A percentile compares a stretch with the other conserved stretches of the same genome.
phyloP scores from a whole-genome alignment of 2,329 filamentous ascomycete genomes.

The Pseudogymnoascus sp. region DNA sequence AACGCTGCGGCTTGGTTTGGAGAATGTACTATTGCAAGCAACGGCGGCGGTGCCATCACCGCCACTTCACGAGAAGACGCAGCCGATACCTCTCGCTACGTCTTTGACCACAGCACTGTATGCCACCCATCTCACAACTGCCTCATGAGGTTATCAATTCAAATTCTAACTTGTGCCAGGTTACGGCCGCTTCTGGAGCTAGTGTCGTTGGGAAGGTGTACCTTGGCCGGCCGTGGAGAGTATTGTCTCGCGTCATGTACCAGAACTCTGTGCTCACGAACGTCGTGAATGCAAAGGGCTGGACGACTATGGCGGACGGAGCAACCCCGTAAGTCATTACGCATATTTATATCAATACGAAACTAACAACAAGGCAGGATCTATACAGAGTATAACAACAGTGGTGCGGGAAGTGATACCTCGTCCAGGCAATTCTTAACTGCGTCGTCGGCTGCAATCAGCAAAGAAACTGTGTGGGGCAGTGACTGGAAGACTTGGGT shows the following conservation, averaged over 20 bases:
- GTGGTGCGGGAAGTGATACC: conserved; percentile 12
- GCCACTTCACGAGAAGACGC: conserved; percentile 33
- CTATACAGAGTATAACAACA: conserved; percentile 14
- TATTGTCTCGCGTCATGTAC: conserved; percentile 40
- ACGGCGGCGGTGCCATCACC: conserved; percentile 35
- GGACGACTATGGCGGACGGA: conserved; percentile 27
- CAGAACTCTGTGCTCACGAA: conserved; percentile 38
- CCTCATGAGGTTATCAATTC: conserved; percentile 20
- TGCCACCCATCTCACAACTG: conserved; percentile 29
- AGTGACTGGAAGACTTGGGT: conserved; percentile 10
- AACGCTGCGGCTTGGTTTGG: conserved; percentile 45
- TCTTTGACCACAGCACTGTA: conserved; percentile 44
- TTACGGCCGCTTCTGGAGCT: conserved; percentile 10
- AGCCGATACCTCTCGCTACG: conserved; percentile 36
- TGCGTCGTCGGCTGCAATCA: conserved; percentile 11
- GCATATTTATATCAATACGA: no score
- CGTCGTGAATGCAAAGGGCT: conserved; percentile 42
- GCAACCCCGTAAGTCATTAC: conserved; percentile 15
- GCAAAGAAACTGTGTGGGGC: conserved; percentile 10
- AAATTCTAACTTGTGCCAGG: background rate
- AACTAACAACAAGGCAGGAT: conserved; percentile 2
- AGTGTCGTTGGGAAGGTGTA: conserved; percentile 33
- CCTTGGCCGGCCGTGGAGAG: conserved; percentile 43
- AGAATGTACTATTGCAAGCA: conserved; percentile 26
- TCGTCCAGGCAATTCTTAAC: conserved; percentile 9